phyloP scores from a whole-genome alignment of 2,329 filamentous ascomycete species.

The Chaetomium olivaceum region DNA sequence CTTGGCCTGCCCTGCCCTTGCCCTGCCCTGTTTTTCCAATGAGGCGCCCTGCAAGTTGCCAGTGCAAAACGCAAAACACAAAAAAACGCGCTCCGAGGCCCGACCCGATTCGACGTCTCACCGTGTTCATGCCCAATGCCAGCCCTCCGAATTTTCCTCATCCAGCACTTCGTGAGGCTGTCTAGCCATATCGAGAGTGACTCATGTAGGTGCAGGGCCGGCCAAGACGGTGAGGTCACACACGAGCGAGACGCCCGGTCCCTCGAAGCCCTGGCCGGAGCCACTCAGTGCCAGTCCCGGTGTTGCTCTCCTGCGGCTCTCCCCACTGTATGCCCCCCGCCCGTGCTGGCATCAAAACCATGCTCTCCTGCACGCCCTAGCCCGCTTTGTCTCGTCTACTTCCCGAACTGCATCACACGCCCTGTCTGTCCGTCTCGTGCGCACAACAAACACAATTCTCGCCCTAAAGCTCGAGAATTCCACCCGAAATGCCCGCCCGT shows the following conservation, averaged over 20 bases:
- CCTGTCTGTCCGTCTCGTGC: constrained; percentile 23
- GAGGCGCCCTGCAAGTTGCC: neutral
- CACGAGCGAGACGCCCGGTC: constrained; percentile 7
- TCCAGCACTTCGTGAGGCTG: constrained; percentile 29
- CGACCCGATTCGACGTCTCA: constrained; percentile 32
- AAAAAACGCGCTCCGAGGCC: constrained; percentile 15
- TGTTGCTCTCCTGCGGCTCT: neutral
- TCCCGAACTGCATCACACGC: constrained; percentile 25
- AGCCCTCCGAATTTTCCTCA: constrained; percentile 26
- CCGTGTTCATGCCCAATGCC: constrained; percentile 33
- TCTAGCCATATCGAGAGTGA: constrained; percentile 31
- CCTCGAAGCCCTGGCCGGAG: neutral
- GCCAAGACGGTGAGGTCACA: constrained; percentile 15
- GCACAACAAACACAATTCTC: constrained; percentile 31
- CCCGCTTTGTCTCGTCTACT: constrained; percentile 26
- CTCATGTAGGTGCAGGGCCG: constrained; percentile 23
- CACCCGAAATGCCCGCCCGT: constrained; percentile 31
- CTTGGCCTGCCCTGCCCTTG: neutral
- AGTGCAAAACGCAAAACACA: neutral
- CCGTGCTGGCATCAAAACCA: constrained; percentile 26
- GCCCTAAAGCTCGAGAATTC: constrained; percentile 28
- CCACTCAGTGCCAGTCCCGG: neutral
- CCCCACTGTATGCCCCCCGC: constrained; percentile 15
- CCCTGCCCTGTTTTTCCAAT: constrained; percentile 1
- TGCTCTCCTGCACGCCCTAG: constrained; percentile 27